Conservation (phyloP, 108 stramenopile species). For the Epithemia pelagica region DNA sequence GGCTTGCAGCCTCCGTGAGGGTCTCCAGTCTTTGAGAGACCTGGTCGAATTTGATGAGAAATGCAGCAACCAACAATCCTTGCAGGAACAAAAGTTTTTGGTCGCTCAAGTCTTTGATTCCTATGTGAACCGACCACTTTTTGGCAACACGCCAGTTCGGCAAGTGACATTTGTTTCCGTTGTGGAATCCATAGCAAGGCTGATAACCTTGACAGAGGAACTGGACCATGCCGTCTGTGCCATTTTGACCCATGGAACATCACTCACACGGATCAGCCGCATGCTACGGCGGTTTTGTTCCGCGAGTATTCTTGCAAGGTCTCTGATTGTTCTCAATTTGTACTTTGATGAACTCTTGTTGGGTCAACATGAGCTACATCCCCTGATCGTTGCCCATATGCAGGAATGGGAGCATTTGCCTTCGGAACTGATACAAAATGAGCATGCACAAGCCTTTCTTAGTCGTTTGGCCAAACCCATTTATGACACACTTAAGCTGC, state of each 20-base stretch:
- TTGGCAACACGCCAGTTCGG: conserved; percentile 73
- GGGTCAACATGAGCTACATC: conserved; percentile 48
- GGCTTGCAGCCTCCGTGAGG: neutral
- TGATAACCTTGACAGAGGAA: conserved; percentile 37
- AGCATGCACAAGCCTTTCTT: conserved; percentile 33
- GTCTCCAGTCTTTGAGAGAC: neutral
- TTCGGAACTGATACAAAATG: conserved; percentile 18
- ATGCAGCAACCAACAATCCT: neutral
- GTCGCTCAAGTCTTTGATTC: conserved; percentile 51
- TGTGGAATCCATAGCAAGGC: conserved; percentile 24
- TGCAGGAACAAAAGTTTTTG: neutral
- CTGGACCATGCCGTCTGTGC: conserved; percentile 65
- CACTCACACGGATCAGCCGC: conserved; percentile 42
- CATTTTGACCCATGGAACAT: conserved; percentile 40
- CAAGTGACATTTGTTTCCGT: conserved; percentile 35
- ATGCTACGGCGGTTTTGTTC: conserved; percentile 49
- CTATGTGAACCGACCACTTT: conserved; percentile 54
- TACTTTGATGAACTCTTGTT: conserved; percentile 77
- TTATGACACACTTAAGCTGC: conserved; percentile 70
- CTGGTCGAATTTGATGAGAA: neutral
- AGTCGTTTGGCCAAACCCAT: conserved; percentile 62
- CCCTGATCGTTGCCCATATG: conserved; percentile 52
- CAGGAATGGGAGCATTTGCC: conserved; percentile 45
- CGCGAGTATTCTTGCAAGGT: conserved; percentile 59
- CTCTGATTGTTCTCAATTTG: conserved; percentile 68